Percentiles rank a stretch among this genome's conserved stretches.
These are phyloP conservation scores for Candida golubevii DNA, from an alignment of 805 yeast species.

Conservation along the genomic window DNA sequence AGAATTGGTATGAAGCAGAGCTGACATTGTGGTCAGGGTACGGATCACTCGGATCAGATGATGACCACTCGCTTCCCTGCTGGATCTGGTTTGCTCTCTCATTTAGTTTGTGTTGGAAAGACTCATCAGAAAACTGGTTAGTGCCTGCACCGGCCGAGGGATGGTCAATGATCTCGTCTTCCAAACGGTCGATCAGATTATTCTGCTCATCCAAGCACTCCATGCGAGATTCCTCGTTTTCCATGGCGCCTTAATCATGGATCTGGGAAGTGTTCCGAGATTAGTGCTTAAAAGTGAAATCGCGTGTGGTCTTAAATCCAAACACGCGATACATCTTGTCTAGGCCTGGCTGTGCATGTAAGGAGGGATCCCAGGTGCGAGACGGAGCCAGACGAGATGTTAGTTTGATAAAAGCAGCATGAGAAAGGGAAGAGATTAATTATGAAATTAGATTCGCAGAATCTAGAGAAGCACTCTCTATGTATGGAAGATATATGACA, in stretches of 20 bases:
- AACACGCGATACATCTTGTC: no score
- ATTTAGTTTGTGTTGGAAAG: slow-evolving; percentile 39
- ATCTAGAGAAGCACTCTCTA: no score
- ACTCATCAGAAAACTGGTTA: slow-evolving; percentile 32
- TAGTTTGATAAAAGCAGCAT: no score
- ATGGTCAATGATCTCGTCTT: slow-evolving; percentile 44
- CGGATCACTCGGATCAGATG: slow-evolving; percentile 6
- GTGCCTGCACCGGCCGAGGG: slow-evolving; percentile 31
- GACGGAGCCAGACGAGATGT: no score
- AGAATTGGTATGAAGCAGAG: slow-evolving; percentile 20
- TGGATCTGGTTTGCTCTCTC: slow-evolving; percentile 38
- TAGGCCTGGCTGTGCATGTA: no score
- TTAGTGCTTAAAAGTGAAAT: no score
- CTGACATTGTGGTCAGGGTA: slow-evolving; percentile 5
- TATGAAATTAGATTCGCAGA: no score
- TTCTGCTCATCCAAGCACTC: slow-evolving; percentile 19
- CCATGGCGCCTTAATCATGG: slow-evolving; percentile 1
- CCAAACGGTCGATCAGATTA: slow-evolving; percentile 42
- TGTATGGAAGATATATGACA: no score
- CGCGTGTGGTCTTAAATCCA: no score
- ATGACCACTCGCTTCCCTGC: slow-evolving; percentile 15
- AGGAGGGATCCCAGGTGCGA: no score
- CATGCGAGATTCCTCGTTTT: slow-evolving; percentile 2
- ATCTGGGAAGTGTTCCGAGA: background rate
- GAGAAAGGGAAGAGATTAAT: no score